These are phyloP conservation scores for Mycena amicta DNA, from an alignment of 768 basidiomycete genomes.

Conservation along the genomic window DNA sequence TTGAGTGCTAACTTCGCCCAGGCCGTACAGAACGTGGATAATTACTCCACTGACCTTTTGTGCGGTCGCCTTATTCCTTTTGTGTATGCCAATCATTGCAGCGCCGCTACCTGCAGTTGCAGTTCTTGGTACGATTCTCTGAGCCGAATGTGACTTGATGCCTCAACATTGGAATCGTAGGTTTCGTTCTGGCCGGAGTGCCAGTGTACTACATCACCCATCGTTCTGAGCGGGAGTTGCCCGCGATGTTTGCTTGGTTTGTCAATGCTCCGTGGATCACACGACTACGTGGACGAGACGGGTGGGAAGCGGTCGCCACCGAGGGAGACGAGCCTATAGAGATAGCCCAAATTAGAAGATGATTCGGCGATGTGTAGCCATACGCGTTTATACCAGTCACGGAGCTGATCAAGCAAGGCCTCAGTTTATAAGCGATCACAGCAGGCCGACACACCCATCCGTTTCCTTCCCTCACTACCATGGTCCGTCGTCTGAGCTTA, in stretches of 20 bases:
- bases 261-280: slow-evolving; percentile 44
- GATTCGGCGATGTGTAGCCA: not conserved
- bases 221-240: slow-evolving; percentile 44
- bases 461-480: not conserved
- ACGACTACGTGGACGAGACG: slow-evolving; percentile 57
- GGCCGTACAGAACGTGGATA: slow-evolving; percentile 93
- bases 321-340: slow-evolving; percentile 72
- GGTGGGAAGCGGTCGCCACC: slow-evolving; percentile 80
- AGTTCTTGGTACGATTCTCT: slow-evolving; percentile 67
- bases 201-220: slow-evolving; percentile 85
- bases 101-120: slow-evolving; percentile 88
- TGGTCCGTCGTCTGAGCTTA: slow-evolving; percentile 9
- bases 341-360: slow-evolving; percentile 48
- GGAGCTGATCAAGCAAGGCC: not conserved
- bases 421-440: slow-evolving; percentile 16
- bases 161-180: slow-evolving; percentile 39
- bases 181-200: slow-evolving; percentile 76
- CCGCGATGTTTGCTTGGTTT: slow-evolving; percentile 47
- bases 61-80: slow-evolving; percentile 82
- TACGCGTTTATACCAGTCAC: not conserved
- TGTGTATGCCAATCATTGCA: slow-evolving; percentile 94
- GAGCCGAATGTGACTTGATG: slow-evolving; percentile 12
- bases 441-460: not conserved
- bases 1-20: slow-evolving; percentile 28
- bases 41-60: slow-evolving; percentile 90